Evolutionary conservation across 805 yeast species (phyloP).

Genomic region (Candida wancherniae): DNA sequence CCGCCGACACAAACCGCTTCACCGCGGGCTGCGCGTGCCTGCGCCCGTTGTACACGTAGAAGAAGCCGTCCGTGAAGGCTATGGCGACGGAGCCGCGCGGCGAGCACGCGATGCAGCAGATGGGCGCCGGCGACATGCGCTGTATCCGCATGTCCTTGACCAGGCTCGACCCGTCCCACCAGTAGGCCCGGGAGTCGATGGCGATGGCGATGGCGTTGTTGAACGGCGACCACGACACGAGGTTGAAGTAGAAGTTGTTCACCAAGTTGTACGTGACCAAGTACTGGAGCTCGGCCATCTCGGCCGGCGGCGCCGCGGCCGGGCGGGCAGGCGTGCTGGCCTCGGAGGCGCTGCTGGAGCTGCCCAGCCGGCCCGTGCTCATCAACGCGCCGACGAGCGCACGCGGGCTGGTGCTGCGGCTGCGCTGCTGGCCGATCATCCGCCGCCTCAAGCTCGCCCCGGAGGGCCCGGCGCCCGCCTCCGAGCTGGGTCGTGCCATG

Average conservation of each 20-base stretch:
- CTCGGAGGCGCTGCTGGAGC: background rate
- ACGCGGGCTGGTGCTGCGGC: slow-evolving; percentile 5
- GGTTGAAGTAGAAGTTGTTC: slow-evolving; percentile 74
- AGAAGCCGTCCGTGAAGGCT: slow-evolving; percentile 56
- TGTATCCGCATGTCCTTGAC: slow-evolving; percentile 42
- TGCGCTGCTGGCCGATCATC: background rate
- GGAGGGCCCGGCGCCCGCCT: background rate
- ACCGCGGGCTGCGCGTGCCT: slow-evolving; percentile 30
- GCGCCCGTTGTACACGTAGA: slow-evolving; percentile 36
- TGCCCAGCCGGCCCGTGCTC: slow-evolving; percentile 2
- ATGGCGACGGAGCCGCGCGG: slow-evolving; percentile 43
- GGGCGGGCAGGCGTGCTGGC: background rate
- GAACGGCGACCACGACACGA: slow-evolving; percentile 63
- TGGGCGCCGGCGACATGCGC: slow-evolving; percentile 13
- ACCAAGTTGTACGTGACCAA: slow-evolving; percentile 39
- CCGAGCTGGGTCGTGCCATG: background rate
- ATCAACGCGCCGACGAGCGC: slow-evolving; percentile 2
- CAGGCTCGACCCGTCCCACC: slow-evolving; percentile 51
- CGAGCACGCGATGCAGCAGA: slow-evolving; percentile 59
- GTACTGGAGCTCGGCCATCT: slow-evolving; percentile 15
- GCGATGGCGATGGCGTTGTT: slow-evolving; percentile 61
- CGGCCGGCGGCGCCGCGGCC: slow-evolving; percentile 1
- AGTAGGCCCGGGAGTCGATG: slow-evolving; percentile 49
- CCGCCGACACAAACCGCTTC: slow-evolving; percentile 10
- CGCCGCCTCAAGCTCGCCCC: background rate